A percentile compares a stretch with the other conserved stretches of the same genome.
Evolutionary conservation across 345 rosid species (phyloP).

Genomic region (Noccaea caerulescens): DNA sequence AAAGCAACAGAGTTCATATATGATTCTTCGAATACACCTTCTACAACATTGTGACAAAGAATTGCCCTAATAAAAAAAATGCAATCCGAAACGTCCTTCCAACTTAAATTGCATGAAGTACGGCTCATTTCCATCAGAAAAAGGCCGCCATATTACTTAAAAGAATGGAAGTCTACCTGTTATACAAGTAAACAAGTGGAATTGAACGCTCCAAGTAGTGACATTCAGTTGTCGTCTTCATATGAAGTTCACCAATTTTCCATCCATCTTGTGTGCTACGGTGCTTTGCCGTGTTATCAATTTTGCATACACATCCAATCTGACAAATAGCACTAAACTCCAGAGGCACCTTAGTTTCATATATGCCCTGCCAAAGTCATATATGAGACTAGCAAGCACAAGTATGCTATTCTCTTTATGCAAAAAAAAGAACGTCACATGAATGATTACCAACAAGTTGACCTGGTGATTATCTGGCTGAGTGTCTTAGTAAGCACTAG

Average conservation of each 20-base stretch:
- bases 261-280: slow-evolving; percentile 78
- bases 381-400: slow-evolving; percentile 26
- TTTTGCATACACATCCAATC: slow-evolving; percentile 94
- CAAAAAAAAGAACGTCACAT: slow-evolving; percentile 23
- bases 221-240: slow-evolving; percentile 93
- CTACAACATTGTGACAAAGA: slow-evolving; percentile 16
- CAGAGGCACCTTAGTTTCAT: slow-evolving; percentile 78
- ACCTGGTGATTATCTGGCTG: slow-evolving; percentile 17
- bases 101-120: slow-evolving; percentile 21
- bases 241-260: slow-evolving; percentile 77
- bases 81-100: not conserved
- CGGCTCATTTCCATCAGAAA: slow-evolving; percentile 8
- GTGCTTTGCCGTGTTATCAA: slow-evolving; percentile 68
- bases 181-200: slow-evolving; percentile 83
- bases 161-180: slow-evolving; percentile 57
- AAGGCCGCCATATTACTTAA: slow-evolving; percentile 16
- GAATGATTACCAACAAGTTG: slow-evolving; percentile 27
- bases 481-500: slow-evolving; percentile 18
- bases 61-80: not conserved
- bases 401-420: slow-evolving; percentile 5
- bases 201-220: slow-evolving; percentile 76
- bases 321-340: slow-evolving; percentile 81
- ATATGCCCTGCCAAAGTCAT: slow-evolving; percentile 73
- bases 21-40: slow-evolving; percentile 5
- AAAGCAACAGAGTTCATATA: slow-evolving; percentile 18